Evolutionary conservation across 305 asterid genomes (phyloP).

Genomic region (Solanum hybrid): DNA sequence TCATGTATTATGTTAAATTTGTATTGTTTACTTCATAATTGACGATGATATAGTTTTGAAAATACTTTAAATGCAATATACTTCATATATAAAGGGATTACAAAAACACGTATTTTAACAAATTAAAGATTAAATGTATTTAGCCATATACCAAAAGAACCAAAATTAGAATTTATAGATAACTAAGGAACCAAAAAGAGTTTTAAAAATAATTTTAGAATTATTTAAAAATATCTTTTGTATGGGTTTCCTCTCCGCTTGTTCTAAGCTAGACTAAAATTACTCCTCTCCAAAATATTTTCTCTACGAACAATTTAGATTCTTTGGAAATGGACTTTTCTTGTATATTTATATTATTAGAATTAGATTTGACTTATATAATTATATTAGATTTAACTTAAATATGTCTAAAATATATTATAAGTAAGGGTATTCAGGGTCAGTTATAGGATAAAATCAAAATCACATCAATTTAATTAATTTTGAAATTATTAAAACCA

Average conservation of each 20-base stretch:
- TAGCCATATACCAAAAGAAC: not conserved
- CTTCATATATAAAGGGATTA: not conserved
- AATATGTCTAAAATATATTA: too few relatives aligned
- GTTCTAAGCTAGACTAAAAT: too few relatives aligned
- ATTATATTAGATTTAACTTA: not conserved
- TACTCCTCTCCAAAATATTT: not conserved
- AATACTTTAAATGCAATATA: too few relatives aligned
- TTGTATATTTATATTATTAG: not conserved
- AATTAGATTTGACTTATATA: not conserved
- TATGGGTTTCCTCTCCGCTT: too few relatives aligned
- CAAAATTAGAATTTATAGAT: not conserved
- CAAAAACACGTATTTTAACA: not conserved
- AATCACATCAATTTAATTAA: too few relatives aligned
- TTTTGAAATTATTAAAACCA: too few relatives aligned
- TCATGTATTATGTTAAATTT: not conserved
- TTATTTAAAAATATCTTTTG: too few relatives aligned
- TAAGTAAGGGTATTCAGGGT: not conserved
- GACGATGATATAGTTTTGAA: not conserved
- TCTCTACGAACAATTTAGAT: not conserved
- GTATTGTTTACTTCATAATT: not conserved
- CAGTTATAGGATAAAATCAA: too few relatives aligned
- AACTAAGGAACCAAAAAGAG: not conserved
- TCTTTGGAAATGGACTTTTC: not conserved
- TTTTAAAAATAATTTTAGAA: not conserved
- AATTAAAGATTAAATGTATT: not conserved